These are phyloP conservation scores for Cucurbita ficifolia DNA, from an alignment of 306 rosid species.

Conservation along the genomic window DNA sequence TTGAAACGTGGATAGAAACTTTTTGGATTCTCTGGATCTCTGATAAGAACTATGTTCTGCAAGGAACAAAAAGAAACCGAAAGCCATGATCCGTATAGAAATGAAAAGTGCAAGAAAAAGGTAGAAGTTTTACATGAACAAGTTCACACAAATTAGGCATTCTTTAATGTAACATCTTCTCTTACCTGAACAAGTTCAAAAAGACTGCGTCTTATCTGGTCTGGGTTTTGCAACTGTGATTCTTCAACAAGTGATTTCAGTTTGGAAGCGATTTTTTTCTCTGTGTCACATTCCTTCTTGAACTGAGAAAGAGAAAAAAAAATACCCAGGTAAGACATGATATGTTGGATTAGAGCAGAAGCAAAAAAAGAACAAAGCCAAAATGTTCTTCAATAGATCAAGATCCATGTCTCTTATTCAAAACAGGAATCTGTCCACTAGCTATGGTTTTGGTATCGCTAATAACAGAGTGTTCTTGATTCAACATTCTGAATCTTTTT, in stretches of 20 bases:
- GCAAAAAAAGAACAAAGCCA: background rate
- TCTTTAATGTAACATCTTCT: background rate
- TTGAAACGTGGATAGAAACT: slow-evolving; percentile 91
- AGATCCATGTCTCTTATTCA: background rate
- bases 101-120: background rate
- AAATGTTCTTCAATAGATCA: background rate
- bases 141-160: background rate
- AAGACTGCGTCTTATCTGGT: slow-evolving; percentile 43
- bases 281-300: slow-evolving; percentile 82
- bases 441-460: background rate
- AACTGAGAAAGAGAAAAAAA: slow-evolving; percentile 33
- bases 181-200: slow-evolving; percentile 66
- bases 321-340: background rate
- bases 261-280: slow-evolving; percentile 73
- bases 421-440: background rate
- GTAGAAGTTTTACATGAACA: background rate
- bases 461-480: background rate
- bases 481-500: background rate
- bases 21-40: slow-evolving; percentile 68
- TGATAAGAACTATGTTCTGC: slow-evolving; percentile 81
- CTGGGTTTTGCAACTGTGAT: slow-evolving; percentile 45
- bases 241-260: slow-evolving; percentile 47
- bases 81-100: slow-evolving; percentile 10
- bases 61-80: slow-evolving; percentile 16
- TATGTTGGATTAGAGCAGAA: background rate